These are phyloP conservation scores for Ensete ventricosum DNA, from an alignment of 176 grass and related monocot genomes.

Conservation along the genomic window DNA sequence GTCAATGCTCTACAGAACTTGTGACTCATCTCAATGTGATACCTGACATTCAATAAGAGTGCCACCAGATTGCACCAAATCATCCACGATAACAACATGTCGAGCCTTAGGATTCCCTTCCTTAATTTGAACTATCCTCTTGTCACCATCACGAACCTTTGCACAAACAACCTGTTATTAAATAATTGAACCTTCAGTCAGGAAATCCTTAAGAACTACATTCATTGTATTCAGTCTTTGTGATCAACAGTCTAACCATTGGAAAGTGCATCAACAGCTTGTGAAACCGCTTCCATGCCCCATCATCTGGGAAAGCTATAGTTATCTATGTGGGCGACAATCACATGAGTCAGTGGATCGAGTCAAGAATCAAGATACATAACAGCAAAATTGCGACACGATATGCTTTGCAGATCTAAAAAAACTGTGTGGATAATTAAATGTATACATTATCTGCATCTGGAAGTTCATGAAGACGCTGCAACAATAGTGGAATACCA, in stretches of 20 bases:
- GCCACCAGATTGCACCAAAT: conserved; percentile 90
- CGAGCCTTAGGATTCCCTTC: conserved; percentile 71
- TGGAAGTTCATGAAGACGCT: conserved; percentile 61
- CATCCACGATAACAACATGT: conserved; percentile 92
- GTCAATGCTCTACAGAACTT: not conserved
- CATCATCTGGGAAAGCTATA: conserved; percentile 96
- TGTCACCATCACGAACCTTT: conserved; percentile 92
- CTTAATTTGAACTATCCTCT: conserved; percentile 88
- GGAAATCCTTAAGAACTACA: not conserved
- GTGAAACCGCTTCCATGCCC: conserved; percentile 92
- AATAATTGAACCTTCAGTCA: not conserved
- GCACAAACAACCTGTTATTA: conserved; percentile 66
- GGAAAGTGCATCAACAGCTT: conserved; percentile 97
- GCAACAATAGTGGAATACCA: conserved; percentile 74
- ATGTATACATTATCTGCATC: conserved; percentile 79
- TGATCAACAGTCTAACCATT: conserved; percentile 46
- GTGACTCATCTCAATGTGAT: not conserved
- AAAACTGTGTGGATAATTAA: not conserved
- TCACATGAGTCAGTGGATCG: not conserved
- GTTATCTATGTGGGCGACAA: conserved; percentile 40
- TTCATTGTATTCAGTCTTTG: not conserved
- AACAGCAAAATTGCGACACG: not conserved
- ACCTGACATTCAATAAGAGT: conserved; percentile 98
- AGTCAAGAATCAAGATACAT: not conserved
- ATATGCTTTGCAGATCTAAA: not conserved